These are phyloP conservation scores for Exutisphaerella laricina DNA, from an alignment of 2,329 filamentous ascomycete genomes.

Conservation along the genomic window DNA sequence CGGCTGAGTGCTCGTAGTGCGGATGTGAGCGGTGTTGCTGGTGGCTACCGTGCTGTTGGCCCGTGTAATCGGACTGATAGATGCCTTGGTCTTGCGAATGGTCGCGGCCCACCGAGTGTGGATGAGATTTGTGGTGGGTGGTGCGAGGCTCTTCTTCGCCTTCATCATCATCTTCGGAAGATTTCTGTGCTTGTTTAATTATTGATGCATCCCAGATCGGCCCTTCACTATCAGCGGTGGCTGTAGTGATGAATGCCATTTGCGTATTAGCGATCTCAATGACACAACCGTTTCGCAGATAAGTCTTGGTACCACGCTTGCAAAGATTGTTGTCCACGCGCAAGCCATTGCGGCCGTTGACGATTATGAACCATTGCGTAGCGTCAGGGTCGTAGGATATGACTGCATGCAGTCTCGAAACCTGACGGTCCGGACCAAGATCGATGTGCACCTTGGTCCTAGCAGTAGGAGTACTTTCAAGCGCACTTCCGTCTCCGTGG, in stretches of 20 bases:
- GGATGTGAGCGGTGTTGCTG: conserved; percentile 31
- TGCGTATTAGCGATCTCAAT: conserved; percentile 89
- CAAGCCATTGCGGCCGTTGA: conserved; percentile 88
- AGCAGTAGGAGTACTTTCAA: conserved; percentile 28
- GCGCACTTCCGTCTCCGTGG: conserved; percentile 17
- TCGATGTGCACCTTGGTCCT: conserved; percentile 70
- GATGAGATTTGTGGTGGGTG: conserved; percentile 10
- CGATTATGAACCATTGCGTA: conserved; percentile 71
- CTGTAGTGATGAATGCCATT: conserved; percentile 98
- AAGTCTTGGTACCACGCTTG: conserved; percentile 59
- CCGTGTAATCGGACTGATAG: conserved; percentile 24
- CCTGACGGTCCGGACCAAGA: conserved; percentile 52
- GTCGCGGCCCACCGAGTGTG: conserved; percentile 13
- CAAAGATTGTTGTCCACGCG: conserved; percentile 71
- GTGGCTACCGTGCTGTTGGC: conserved; percentile 20
- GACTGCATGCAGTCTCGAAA: conserved; percentile 47
- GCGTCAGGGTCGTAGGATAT: conserved; percentile 43
- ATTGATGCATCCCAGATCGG: conserved; percentile 50
- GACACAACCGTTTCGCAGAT: conserved; percentile 78
- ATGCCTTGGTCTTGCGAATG: conserved; percentile 20
- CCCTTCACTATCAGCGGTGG: conserved; percentile 65
- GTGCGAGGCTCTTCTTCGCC: conserved; percentile 30
- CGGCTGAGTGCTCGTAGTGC: conserved; percentile 31
- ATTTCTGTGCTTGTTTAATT: conserved; percentile 35
- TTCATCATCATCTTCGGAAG: conserved; percentile 40